Percentiles rank a stretch among this genome's conserved stretches.
Conservation (phyloP, 176 grass and related monocot genomes). For the Raddia guianensis region DNA sequence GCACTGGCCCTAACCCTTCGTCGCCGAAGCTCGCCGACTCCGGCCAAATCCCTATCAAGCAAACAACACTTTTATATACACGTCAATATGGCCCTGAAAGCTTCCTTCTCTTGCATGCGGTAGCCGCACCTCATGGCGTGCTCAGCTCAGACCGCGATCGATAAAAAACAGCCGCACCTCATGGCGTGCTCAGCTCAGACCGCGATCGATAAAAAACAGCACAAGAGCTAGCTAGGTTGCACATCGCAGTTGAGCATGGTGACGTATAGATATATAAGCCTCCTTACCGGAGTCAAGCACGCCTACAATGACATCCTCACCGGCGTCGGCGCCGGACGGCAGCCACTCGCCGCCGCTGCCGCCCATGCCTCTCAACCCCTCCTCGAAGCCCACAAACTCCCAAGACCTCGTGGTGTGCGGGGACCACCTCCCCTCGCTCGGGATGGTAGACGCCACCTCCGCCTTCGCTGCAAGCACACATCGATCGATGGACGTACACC, state of each 20-base stretch:
- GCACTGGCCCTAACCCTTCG: slow-evolving; percentile 60
- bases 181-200: not conserved
- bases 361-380: slow-evolving; percentile 35
- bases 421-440: slow-evolving; percentile 62
- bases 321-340: slow-evolving; percentile 47
- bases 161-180: too few species aligned
- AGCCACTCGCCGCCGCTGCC: slow-evolving; percentile 24
- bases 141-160: too few species aligned
- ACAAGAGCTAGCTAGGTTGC: not conserved
- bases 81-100: not conserved
- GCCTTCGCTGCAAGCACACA: slow-evolving; percentile 46
- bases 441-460: slow-evolving; percentile 70
- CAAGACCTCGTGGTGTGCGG: slow-evolving; percentile 95
- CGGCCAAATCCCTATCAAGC: slow-evolving; percentile 75
- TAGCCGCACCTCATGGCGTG: not conserved
- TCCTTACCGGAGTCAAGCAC: slow-evolving; percentile 83
- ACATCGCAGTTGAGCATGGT: not conserved
- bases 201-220: not conserved
- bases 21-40: slow-evolving; percentile 87
- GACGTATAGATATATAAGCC: not conserved
- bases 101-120: not conserved
- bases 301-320: slow-evolving; percentile 79
- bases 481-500: not conserved
- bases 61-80: not conserved
- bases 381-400: slow-evolving; percentile 78